Evolutionary conservation across 2,329 filamentous ascomycete genomes (phyloP).

Genomic region (Ramularia endophylla): DNA sequence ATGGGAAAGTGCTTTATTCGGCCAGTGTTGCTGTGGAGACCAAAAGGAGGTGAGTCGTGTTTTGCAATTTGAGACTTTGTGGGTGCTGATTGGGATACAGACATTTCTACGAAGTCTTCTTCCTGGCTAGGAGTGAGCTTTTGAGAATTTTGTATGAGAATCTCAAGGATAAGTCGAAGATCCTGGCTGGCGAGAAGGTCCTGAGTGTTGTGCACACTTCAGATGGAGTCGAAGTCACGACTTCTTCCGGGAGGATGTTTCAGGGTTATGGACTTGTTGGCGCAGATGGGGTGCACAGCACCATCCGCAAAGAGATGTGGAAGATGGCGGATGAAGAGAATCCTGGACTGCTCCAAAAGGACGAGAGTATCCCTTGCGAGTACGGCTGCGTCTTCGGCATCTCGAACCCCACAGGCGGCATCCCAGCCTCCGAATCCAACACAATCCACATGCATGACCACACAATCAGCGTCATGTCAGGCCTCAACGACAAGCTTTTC

Average conservation of each 20-base stretch:
- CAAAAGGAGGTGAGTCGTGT: no score
- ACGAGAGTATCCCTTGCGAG: not conserved
- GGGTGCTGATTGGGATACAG: no score
- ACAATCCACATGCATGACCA: no score
- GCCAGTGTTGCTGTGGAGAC: no score
- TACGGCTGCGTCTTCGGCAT: constrained; percentile 5
- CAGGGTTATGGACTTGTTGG: constrained; percentile 2
- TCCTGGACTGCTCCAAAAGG: no score
- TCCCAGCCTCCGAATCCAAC: no score
- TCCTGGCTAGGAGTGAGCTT: constrained; percentile 1
- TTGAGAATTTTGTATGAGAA: constrained; percentile 4
- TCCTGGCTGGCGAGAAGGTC: not conserved
- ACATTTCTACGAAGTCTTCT: not conserved
- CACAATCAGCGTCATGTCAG: no score
- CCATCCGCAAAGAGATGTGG: constrained; percentile 2
- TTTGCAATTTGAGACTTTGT: no score
- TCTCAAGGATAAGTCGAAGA: constrained; percentile 1
- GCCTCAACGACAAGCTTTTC: constrained; percentile 3
- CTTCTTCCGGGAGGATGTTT: not conserved
- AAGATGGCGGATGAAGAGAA: not conserved
- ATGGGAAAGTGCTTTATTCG: no score
- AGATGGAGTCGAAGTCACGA: not conserved
- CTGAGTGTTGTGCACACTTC: not conserved
- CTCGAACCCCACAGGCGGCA: not conserved
- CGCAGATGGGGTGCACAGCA: constrained; percentile 5